Evolutionary conservation across 228 moss, liverwort and hornwort genomes (phyloP), one percentile per base, ranked within the genome.

Genomic region (Sphagnum magellanicum): DNA sequence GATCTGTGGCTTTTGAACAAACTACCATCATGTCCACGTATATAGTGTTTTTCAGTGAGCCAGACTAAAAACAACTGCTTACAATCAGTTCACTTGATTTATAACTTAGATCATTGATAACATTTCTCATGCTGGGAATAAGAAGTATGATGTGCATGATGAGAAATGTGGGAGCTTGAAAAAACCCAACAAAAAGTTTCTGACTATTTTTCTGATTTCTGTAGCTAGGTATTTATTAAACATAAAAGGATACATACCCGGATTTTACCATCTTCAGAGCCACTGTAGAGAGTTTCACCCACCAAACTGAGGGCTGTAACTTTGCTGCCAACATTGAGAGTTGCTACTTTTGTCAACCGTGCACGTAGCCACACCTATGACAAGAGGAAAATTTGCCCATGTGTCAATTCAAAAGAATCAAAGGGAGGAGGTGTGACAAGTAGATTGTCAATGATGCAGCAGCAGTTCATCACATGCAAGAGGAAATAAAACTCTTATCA

Each of bases 341-440:
- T 77, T 52, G 84, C 68, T 17, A 80, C 77, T 59, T 75, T 79
- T 51, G 73, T 32, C 55, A 79, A 62, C 64, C 79, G 74, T 48
- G 77, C 69, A 57, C 84, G 77, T 0, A 84, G 77, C 84, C 84
- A 84, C 52, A 84, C 80, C 83, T 79, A 72, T 49, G 5, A 70
- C 52, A 8, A n/a, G 60, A 60, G 60, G 5, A 60, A 2, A 60
- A 1, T 6, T 60, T 60, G 13, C 14, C 4, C 60, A 14, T n/a
- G 4, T 14, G 14, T 14, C n/a, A 14, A 8, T 60, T 14, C 60
- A 60, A 14, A 14, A 14, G 60, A 16, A 14, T 16, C 14, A 14
- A 60, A n/a, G 6, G 60, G 4, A 60, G 16, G 13, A 5, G 14
- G 14, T 60, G 5, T 4, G 14, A 14, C 60, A 14, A 60, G 60